Conservation (phyloP, 805 yeast species). For the Dipodascus geniculatus region DNA sequence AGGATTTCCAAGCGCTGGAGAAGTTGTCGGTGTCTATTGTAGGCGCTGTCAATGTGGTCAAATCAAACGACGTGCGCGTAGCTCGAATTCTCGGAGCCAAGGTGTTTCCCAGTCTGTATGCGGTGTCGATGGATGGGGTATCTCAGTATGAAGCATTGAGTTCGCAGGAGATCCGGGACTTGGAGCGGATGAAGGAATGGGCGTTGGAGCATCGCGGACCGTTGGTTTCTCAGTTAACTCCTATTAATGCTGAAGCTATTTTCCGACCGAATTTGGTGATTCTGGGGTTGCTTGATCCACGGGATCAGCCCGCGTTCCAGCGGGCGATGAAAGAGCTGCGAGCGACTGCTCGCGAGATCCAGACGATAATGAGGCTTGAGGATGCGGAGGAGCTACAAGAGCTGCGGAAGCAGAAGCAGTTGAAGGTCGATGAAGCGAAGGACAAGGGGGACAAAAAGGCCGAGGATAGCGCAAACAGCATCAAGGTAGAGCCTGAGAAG, state of each 20-base stretch:
- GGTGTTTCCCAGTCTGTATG: constrained; percentile 23
- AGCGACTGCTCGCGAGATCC: constrained; percentile 21
- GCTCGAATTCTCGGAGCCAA: constrained; percentile 19
- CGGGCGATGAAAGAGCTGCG: constrained; percentile 20
- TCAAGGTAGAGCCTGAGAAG: constrained; percentile 15
- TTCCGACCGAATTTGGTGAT: constrained; percentile 23
- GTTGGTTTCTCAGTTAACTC: constrained; percentile 26
- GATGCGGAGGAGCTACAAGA: constrained; percentile 17
- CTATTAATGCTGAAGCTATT: constrained; percentile 22
- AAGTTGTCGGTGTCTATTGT: constrained; percentile 22
- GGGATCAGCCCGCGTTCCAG: constrained; percentile 16
- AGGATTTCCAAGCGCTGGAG: constrained; percentile 29
- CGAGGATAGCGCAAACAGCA: constrained; percentile 19
- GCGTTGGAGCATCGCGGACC: constrained; percentile 25
- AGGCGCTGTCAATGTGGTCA: constrained; percentile 22
- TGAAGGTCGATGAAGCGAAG: constrained; percentile 23
- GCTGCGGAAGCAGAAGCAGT: constrained; percentile 22
- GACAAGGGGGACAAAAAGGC: constrained; percentile 23
- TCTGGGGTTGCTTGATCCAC: constrained; percentile 22
- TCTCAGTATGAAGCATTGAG: constrained; percentile 18
- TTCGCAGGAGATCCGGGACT: constrained; percentile 25
- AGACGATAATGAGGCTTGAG: constrained; percentile 16
- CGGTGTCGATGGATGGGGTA: constrained; percentile 15
- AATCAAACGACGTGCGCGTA: constrained; percentile 19
- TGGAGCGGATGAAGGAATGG: constrained; percentile 20